Base-by-base conservation (phyloP, 352 stramenopile species). In the Globisporangium uncinulatum region DNA sequence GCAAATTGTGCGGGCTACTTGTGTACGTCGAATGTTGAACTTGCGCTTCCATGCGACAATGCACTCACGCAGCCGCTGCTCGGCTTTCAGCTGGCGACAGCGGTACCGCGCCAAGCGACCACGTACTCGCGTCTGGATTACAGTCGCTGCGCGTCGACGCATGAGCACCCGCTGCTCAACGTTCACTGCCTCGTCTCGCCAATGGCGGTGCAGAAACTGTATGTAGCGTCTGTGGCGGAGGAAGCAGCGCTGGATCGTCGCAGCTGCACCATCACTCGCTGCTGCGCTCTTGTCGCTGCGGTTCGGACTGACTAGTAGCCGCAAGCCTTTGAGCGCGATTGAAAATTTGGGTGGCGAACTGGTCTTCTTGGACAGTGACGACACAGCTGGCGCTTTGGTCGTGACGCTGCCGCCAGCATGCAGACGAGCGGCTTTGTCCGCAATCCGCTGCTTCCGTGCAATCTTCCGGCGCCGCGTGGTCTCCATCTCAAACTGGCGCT, bases 1-100 rank as follows among this genome's bases (percentile, higher is more conserved):
- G 21, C 42, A 44, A 21, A 87, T 75, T n/a, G 58, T 66, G 15
- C 37, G 51, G 19, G 65, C 67, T 2, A 71, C 74, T 2, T 55
- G 44, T 9, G 66, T 52, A 11, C 63, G 58, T 2, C 48, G 56
- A 29, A 60, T 47, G 11, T 61, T 44, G 9, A 60, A 57, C 43
- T 50, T 57, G 72, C 71, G 79, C 54, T 76, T 80, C 62, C 71
- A 78, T 4, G 57, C 59, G 9, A 64, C 50, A 14, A 83, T 56
- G n/a, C 63, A 72, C 10, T 42, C 50, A 20, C 48, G 15, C 17
- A 86, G 42, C 36, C 67, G 51, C 31, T 51, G 56, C 37, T 74
- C 54, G 4, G 76, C 74, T 14, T 63, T 67, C 24, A 62, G 47
- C 3, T 39, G 19, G 21, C 62, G 66, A 31, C 62, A 66, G 5